phyloP scores from a whole-genome alignment of 495 filamentous ascomycete species.

The Podospora pseudocomata region DNA sequence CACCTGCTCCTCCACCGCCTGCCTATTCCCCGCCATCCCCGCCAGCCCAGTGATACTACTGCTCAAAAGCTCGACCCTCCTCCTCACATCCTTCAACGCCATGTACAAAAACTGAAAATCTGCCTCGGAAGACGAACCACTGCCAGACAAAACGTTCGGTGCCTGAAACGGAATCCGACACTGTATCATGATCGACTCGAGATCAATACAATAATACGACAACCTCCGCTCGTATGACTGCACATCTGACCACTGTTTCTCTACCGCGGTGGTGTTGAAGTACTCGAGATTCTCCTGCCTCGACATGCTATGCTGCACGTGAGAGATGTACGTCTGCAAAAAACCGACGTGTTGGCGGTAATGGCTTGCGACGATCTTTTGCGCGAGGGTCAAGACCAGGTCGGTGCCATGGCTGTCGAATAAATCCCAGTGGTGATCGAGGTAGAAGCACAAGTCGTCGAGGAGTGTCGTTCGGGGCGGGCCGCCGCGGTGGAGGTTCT shows the following conservation, averaged over 20 bases:
- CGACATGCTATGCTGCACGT: not conserved
- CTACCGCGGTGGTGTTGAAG: not conserved
- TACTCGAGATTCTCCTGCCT: not conserved
- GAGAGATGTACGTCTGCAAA: not conserved
- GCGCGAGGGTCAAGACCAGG: not conserved
- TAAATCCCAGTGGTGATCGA: not conserved
- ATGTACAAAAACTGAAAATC: slow-evolving; percentile 4
- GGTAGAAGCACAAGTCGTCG: slow-evolving; percentile 1
- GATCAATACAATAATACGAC: not conserved
- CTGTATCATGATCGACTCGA: not conserved
- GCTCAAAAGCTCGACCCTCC: not conserved
- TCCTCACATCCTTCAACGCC: not conserved
- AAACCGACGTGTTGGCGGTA: not conserved
- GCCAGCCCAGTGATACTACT: not conserved
- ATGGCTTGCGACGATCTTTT: slow-evolving; percentile 3
- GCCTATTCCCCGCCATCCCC: slow-evolving; percentile 2
- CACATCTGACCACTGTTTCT: not conserved
- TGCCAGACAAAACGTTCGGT: not conserved
- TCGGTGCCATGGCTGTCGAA: not conserved
- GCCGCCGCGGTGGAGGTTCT: not conserved
- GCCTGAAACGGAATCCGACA: not conserved
- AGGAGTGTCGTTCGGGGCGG: not conserved
- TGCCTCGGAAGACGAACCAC: not conserved
- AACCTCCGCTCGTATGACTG: not conserved
- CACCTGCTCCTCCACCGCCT: not conserved